These are phyloP conservation scores for Bidens hawaiensis DNA, from an alignment of 140 eudicot species.

Conservation along the genomic window DNA sequence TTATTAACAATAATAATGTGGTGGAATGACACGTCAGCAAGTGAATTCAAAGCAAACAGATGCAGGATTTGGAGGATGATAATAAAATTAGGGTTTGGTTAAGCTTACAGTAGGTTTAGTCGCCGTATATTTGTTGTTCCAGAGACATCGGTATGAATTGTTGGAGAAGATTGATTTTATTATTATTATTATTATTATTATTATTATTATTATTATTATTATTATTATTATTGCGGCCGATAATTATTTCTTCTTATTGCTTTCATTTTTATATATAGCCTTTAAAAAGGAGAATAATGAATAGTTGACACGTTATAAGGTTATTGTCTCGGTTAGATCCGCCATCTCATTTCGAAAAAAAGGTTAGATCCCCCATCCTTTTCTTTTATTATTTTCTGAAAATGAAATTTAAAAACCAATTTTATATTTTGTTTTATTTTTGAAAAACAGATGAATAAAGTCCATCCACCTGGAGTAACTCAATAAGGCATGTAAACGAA, in stretches of 20 bases:
- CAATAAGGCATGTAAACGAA: too few relatives aligned
- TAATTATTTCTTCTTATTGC: slow-evolving; percentile 1
- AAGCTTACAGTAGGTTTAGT: slow-evolving; percentile 39
- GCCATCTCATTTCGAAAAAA: neutral
- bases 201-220: too few relatives aligned
- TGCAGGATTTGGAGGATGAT: neutral
- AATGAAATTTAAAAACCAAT: too few relatives aligned
- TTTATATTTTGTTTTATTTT: too few relatives aligned
- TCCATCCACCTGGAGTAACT: too few relatives aligned
- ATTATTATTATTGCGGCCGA: slow-evolving; percentile 20
- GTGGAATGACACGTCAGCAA: neutral
- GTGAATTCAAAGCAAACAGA: neutral
- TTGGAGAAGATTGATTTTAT: neutral
- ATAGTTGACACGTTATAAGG: slow-evolving; percentile 9
- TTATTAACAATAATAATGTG: slow-evolving; percentile 10
- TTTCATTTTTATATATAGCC: too few relatives aligned
- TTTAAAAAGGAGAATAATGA: slow-evolving; percentile 7
- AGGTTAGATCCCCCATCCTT: neutral
- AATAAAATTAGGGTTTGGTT: slow-evolving; percentile 26
- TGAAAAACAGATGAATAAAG: too few relatives aligned
- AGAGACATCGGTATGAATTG: slow-evolving; percentile 37
- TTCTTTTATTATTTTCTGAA: neutral
- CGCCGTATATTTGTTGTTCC: slow-evolving; percentile 27
- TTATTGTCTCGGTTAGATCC: slow-evolving; percentile 4
- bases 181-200: slow-evolving; percentile 7